Percentiles rank a stretch among this genome's conserved stretches.
phyloP scores from a whole-genome alignment of 768 basidiomycete genomes.

The Tremella yokohamensis region DNA sequence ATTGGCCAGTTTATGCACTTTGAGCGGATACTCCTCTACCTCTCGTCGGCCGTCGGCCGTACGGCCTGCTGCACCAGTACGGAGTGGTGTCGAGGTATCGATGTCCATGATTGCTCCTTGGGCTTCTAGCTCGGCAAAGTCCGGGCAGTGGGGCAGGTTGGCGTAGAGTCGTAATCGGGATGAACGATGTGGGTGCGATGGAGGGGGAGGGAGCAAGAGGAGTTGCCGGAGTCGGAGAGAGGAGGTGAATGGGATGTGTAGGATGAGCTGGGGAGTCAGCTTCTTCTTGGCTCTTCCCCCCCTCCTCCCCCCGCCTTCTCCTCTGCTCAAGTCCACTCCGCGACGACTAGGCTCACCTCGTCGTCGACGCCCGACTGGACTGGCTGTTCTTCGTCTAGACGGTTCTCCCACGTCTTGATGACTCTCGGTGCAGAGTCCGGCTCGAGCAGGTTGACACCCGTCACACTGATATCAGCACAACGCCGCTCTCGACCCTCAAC shows the following conservation, averaged over 20 bases:
- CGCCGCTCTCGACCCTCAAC: background rate
- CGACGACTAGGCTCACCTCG: conserved; percentile 32
- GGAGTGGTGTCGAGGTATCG: conserved; percentile 24
- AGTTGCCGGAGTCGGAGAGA: conserved; percentile 48
- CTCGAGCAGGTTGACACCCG: conserved; percentile 42
- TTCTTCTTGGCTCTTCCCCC: background rate
- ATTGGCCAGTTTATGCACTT: conserved; percentile 49
- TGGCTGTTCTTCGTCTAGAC: conserved; percentile 36
- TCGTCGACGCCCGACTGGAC: conserved; percentile 49
- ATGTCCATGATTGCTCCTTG: conserved; percentile 43
- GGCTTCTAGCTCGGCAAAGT: conserved; percentile 44
- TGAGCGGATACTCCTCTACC: conserved; percentile 49
- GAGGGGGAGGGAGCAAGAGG: conserved; percentile 45
- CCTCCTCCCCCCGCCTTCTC: no score
- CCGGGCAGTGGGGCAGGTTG: conserved; percentile 44
- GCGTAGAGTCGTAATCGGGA: conserved; percentile 40
- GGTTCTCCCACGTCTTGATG: conserved; percentile 50
- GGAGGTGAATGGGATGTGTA: conserved; percentile 48
- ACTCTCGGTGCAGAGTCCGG: conserved; percentile 39
- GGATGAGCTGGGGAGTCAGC: conserved; percentile 38
- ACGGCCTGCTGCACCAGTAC: conserved; percentile 12
- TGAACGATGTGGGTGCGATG: conserved; percentile 44
- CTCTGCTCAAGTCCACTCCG: no score
- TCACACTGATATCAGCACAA: conserved; percentile 32
- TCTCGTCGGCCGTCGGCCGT: conserved; percentile 42